phyloP scores from a whole-genome alignment of 371 early-diverging fungal species.

The Apophysomyces sp. region DNA sequence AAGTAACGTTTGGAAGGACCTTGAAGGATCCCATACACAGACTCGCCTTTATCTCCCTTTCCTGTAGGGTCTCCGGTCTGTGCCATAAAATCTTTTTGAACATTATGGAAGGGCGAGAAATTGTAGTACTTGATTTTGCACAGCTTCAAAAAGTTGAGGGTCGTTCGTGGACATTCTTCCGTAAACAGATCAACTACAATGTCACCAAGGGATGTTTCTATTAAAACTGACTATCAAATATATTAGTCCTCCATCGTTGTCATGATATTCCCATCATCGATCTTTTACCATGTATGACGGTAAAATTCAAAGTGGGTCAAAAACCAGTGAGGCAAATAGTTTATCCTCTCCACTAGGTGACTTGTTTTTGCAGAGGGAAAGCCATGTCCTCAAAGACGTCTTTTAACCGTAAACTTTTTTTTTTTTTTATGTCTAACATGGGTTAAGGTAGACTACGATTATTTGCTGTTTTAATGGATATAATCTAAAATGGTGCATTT shows the following conservation, averaged over 20 bases:
- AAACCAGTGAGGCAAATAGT: background rate
- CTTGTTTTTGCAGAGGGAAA: too few species aligned
- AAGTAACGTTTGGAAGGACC: slow-evolving; percentile 63
- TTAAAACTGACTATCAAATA: slow-evolving; percentile 59
- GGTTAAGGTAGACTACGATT: too few species aligned
- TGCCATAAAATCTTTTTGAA: slow-evolving; percentile 88
- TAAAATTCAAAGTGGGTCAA: background rate
- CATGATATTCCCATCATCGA: background rate
- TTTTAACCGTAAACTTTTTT: too few species aligned
- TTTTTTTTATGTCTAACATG: too few species aligned
- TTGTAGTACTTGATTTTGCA: slow-evolving; percentile 96
- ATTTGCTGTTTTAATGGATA: too few species aligned
- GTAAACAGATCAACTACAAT: slow-evolving; percentile 91
- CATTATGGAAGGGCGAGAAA: slow-evolving; percentile 81
- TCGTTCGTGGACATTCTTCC: slow-evolving; percentile 73
- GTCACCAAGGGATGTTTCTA: slow-evolving; percentile 94
- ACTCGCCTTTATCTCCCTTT: slow-evolving; percentile 80
- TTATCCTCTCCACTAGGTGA: background rate
- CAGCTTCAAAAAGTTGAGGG: slow-evolving; percentile 89
- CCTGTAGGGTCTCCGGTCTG: slow-evolving; percentile 90
- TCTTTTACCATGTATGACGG: background rate
- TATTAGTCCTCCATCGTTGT: background rate
- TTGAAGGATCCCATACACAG: slow-evolving; percentile 65
- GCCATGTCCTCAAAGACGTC: too few species aligned
- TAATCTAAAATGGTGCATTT: too few species aligned